Percentiles rank a stretch among this genome's conserved stretches.
These are phyloP conservation scores for Eutrema salsugineum DNA, from an alignment of 441 rosid species.

Conservation along the genomic window DNA sequence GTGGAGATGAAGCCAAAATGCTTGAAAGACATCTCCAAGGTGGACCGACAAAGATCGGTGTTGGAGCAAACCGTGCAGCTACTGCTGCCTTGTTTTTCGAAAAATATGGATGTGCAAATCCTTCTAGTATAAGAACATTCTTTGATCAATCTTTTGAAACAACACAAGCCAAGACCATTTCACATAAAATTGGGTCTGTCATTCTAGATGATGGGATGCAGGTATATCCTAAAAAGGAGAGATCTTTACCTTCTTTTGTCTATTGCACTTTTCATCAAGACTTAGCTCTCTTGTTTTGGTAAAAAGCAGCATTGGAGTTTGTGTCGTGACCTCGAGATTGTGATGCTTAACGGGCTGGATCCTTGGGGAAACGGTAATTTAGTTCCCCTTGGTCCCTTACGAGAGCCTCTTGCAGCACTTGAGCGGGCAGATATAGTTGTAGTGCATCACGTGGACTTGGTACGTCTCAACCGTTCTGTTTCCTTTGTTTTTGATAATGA, in stretches of 20 bases:
- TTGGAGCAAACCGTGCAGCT: slow-evolving; percentile 77
- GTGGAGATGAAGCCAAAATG: slow-evolving; percentile 94
- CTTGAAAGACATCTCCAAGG: slow-evolving; percentile 61
- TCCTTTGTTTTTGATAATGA: background rate
- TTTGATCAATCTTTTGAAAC: slow-evolving; percentile 18
- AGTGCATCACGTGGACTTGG: slow-evolving; percentile 78
- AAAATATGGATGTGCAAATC: slow-evolving; percentile 54
- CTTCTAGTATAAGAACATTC: slow-evolving; percentile 10
- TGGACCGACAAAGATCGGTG: slow-evolving; percentile 49
- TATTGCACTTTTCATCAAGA: slow-evolving; percentile 17
- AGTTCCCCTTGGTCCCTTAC: slow-evolving; percentile 79
- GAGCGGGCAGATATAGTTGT: slow-evolving; percentile 63
- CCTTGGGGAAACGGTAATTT: slow-evolving; percentile 75
- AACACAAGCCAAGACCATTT: slow-evolving; percentile 9
- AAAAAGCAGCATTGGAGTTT: slow-evolving; percentile 84
- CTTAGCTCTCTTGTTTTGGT: slow-evolving; percentile 23
- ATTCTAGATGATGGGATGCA: slow-evolving; percentile 94
- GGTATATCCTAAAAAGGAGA: slow-evolving; percentile 37
- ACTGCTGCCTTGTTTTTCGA: slow-evolving; percentile 48
- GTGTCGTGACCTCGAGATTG: slow-evolving; percentile 74
- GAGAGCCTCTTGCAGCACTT: slow-evolving; percentile 71
- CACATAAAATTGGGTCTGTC: slow-evolving; percentile 41
- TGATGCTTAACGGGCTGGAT: slow-evolving; percentile 75
- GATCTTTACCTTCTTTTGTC: background rate
- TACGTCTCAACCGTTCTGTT: slow-evolving; percentile 17